Percentiles rank a stretch among this genome's conserved stretches.
These are phyloP conservation scores for Linderniella brevidens DNA, from an alignment of 257 asterid genomes.

Conservation along the genomic window DNA sequence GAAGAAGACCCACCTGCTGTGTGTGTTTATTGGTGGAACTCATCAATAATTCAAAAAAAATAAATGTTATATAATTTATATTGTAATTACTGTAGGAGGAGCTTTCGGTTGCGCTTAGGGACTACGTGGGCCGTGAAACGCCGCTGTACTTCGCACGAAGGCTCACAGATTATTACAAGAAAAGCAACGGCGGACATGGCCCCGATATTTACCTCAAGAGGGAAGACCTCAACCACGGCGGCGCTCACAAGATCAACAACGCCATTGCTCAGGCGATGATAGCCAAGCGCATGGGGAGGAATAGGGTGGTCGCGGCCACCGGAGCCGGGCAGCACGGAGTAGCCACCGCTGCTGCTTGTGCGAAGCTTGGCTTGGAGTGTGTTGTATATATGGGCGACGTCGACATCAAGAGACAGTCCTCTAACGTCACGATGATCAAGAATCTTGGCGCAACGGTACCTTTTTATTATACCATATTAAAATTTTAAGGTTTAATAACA, in stretches of 20 bases:
- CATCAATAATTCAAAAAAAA: too few species aligned
- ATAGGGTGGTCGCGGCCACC: slow-evolving; percentile 38
- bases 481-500: too few species aligned
- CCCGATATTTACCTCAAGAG: slow-evolving; percentile 64
- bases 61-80: background rate
- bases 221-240: slow-evolving; percentile 60
- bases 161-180: slow-evolving; percentile 49
- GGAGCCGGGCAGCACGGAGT: slow-evolving; percentile 87
- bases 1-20: too few species aligned
- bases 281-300: slow-evolving; percentile 52
- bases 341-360: slow-evolving; percentile 67
- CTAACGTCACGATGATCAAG: slow-evolving; percentile 41
- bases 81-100: slow-evolving; percentile 19
- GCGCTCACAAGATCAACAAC: slow-evolving; percentile 80
- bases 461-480: background rate
- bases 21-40: too few species aligned
- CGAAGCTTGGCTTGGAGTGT: slow-evolving; percentile 48
- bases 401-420: slow-evolving; percentile 43
- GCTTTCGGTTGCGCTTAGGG: slow-evolving; percentile 31
- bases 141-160: slow-evolving; percentile 60
- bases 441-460: slow-evolving; percentile 61
- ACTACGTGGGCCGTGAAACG: slow-evolving; percentile 67
- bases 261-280: slow-evolving; percentile 84
- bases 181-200: slow-evolving; percentile 23
- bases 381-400: slow-evolving; percentile 34